Percentiles rank a stretch among this genome's conserved stretches.
phyloP scores from a whole-genome alignment of 768 basidiomycete species.

The Astraeus odoratus region DNA sequence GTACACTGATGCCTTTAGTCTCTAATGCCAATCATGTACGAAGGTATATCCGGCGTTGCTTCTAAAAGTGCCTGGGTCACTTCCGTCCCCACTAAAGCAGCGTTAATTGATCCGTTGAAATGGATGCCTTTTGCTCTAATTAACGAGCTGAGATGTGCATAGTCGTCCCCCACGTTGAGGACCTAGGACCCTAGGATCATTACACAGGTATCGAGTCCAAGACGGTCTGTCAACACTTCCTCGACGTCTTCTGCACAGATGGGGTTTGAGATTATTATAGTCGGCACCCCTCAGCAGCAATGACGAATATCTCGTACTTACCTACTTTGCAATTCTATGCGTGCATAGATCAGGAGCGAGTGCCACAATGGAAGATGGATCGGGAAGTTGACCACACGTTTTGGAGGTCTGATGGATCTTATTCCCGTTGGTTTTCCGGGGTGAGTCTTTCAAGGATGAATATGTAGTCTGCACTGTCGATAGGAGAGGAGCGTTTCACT shows the following conservation, averaged over 20 bases:
- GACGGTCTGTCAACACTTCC: constrained; percentile 74
- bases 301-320: constrained; percentile 97
- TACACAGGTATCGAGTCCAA: constrained; percentile 92
- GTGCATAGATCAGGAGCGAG: constrained; percentile 1
- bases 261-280: constrained; percentile 78
- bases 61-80: constrained; percentile 85
- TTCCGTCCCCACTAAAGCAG: constrained; percentile 82
- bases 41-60: constrained; percentile 83
- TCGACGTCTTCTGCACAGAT: constrained; percentile 91
- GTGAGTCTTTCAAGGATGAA: constrained; percentile 97
- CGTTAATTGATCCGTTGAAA: constrained; percentile 1
- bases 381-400: constrained; percentile 44
- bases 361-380: neutral
- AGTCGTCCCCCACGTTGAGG: constrained; percentile 94
- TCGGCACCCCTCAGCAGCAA: constrained; percentile 96
- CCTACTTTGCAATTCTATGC: constrained; percentile 80
- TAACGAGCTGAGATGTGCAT: constrained; percentile 37
- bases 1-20: constrained; percentile 79
- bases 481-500: constrained; percentile 17
- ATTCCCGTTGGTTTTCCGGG: constrained; percentile 72
- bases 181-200: constrained; percentile 96
- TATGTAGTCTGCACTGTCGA: constrained; percentile 91
- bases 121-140: too few relatives aligned
- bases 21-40: constrained; percentile 96
- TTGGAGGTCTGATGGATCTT: constrained; percentile 83